phyloP scores from a whole-genome alignment of 179 eudicot species.

The Actinidia chinensis region DNA sequence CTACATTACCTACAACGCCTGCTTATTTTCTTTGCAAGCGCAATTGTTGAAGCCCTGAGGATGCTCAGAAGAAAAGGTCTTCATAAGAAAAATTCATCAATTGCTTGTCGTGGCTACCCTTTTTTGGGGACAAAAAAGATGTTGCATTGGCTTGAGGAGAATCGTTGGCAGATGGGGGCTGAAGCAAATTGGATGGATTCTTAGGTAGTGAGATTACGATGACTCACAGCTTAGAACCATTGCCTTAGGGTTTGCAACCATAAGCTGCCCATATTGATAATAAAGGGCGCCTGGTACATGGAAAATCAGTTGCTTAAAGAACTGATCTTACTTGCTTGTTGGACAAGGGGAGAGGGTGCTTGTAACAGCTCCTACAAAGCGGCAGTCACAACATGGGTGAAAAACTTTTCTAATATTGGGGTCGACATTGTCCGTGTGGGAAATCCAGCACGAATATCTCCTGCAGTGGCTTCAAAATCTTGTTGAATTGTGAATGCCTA shows the following conservation, averaged over 20 bases:
- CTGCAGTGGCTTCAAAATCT: too few relatives aligned
- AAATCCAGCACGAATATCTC: slow-evolving; percentile 82
- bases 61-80: slow-evolving; percentile 83
- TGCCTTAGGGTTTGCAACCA: slow-evolving; percentile 70
- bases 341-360: slow-evolving; percentile 79
- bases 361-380: slow-evolving; percentile 92
- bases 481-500: too few relatives aligned
- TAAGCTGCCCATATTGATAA: slow-evolving; percentile 67
- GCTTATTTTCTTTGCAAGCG: slow-evolving; percentile 49
- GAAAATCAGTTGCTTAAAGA: slow-evolving; percentile 70
- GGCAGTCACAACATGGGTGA: slow-evolving; percentile 87
- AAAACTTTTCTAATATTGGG: slow-evolving; percentile 59
- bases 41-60: slow-evolving; percentile 93
- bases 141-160: slow-evolving; percentile 53
- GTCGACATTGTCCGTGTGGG: slow-evolving; percentile 74
- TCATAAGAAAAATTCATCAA: slow-evolving; percentile 75
- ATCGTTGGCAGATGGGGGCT: slow-evolving; percentile 56
- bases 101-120: slow-evolving; percentile 71
- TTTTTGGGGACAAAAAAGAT: slow-evolving; percentile 76
- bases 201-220: slow-evolving; percentile 42
- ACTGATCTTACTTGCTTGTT: slow-evolving; percentile 55
- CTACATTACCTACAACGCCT: neutral
- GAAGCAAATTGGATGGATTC: slow-evolving; percentile 45
- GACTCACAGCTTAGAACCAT: slow-evolving; percentile 68
- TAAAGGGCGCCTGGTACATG: slow-evolving; percentile 92